phyloP scores from a whole-genome alignment of 73 alveolate genomes.

The Breviolum minutum region DNA sequence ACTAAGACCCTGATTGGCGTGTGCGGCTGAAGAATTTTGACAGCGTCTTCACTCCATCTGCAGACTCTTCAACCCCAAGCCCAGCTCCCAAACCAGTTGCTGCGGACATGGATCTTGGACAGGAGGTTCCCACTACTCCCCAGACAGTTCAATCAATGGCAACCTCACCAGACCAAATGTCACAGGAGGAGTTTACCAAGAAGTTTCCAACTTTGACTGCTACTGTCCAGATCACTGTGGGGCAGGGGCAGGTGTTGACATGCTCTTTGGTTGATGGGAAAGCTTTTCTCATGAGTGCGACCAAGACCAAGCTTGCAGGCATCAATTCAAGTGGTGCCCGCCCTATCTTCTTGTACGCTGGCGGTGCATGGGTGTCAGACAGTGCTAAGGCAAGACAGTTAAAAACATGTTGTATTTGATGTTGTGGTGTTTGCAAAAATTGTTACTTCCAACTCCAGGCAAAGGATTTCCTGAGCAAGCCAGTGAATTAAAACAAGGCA shows the following conservation, averaged over 20 bases:
- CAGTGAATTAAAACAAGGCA: conserved; percentile 15
- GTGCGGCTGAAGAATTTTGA: background rate
- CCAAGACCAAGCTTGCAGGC: background rate
- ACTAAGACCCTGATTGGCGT: conserved; percentile 18
- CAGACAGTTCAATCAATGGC: too few relatives aligned
- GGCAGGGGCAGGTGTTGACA: background rate
- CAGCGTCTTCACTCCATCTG: background rate
- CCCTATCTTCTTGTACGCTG: background rate
- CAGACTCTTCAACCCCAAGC: background rate
- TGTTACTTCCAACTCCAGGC: background rate
- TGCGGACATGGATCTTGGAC: background rate
- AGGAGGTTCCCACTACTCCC: background rate
- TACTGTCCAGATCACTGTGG: background rate
- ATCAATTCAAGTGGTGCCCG: background rate
- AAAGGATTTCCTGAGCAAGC: conserved; percentile 17
- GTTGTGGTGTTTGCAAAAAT: background rate
- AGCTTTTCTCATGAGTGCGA: background rate
- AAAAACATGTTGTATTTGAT: too few relatives aligned
- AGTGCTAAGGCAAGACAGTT: background rate
- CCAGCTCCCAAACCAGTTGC: background rate
- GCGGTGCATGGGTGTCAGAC: background rate
- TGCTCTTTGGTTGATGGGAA: background rate
- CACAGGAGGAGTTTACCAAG: background rate
- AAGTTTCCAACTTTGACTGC: background rate
- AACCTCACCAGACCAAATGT: background rate